Conservation (phyloP, 768 basidiomycete species). For the Lentinus brumalis region DNA sequence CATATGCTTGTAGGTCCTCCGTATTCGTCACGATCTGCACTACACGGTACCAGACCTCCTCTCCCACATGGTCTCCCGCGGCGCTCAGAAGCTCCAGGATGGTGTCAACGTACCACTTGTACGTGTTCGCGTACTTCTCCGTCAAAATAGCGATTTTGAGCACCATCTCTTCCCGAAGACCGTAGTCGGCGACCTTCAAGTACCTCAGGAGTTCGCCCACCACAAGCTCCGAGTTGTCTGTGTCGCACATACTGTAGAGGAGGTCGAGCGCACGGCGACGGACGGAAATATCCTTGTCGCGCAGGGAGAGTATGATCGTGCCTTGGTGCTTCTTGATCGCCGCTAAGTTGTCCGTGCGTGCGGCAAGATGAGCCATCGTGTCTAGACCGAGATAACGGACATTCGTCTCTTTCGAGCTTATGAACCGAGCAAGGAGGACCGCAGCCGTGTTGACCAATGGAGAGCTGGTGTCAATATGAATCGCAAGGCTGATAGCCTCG, state of each 20-base stretch:
- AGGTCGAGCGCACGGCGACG: constrained; percentile 92
- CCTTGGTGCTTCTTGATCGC: constrained; percentile 95
- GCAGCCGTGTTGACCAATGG: constrained; percentile 87
- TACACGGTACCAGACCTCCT: constrained; percentile 99
- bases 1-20: constrained; percentile 95
- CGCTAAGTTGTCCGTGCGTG: constrained; percentile 86
- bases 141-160: constrained; percentile 97
- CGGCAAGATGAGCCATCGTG: constrained; percentile 97
- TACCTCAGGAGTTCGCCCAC: constrained; percentile 95
- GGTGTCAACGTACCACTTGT: constrained; percentile 99
- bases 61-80: constrained; percentile 98
- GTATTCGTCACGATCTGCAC: constrained; percentile 99
- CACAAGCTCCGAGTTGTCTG: constrained; percentile 94
- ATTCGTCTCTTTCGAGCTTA: constrained; percentile 97
- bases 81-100: constrained; percentile 94
- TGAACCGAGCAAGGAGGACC: constrained; percentile 90
- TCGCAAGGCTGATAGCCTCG: constrained; percentile 95
- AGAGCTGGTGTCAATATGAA: constrained; percentile 92
- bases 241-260: constrained; percentile 98
- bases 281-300: constrained; percentile 97
- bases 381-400: constrained; percentile 97
- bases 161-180: constrained; percentile 96
- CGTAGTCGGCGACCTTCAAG: constrained; percentile 95
- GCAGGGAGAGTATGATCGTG: constrained; percentile 91
- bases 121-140: constrained; percentile 97